A percentile compares a stretch with the other conserved stretches of the same genome.
These are phyloP conservation scores for Huiozyma naganishii DNA, from an alignment of 805 yeast genomes.

Conservation along the genomic window DNA sequence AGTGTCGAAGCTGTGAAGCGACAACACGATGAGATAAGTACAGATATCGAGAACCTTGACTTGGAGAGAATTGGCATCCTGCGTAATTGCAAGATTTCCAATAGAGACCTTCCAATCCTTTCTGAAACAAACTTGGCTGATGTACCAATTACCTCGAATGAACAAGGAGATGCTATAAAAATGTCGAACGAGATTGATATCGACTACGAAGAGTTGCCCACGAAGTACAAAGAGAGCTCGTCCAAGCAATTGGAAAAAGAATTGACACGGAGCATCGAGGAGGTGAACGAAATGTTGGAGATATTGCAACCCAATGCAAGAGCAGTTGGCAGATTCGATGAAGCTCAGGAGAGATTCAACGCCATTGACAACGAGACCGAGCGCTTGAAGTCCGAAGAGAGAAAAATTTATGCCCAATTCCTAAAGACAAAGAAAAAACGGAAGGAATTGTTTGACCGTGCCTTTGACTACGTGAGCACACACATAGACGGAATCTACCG, in stretches of 20 bases:
- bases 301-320: slow-evolving; percentile 66
- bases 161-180: slow-evolving; percentile 26
- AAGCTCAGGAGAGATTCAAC: slow-evolving; percentile 49
- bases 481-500: slow-evolving; percentile 70
- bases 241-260: slow-evolving; percentile 23
- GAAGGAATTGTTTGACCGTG: slow-evolving; percentile 51
- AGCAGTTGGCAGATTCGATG: slow-evolving; percentile 65
- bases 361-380: slow-evolving; percentile 57
- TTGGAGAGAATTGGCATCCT: slow-evolving; percentile 49
- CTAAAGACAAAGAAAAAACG: slow-evolving; percentile 50
- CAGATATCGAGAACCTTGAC: slow-evolving; percentile 41
- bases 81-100: slow-evolving; percentile 66
- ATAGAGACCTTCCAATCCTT: slow-evolving; percentile 48
- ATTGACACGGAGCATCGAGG: slow-evolving; percentile 32
- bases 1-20: slow-evolving; percentile 24
- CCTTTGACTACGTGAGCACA: slow-evolving; percentile 65
- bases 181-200: slow-evolving; percentile 40
- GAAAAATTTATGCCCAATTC: slow-evolving; percentile 43
- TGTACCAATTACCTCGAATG: slow-evolving; percentile 49
- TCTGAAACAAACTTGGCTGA: slow-evolving; percentile 46
- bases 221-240: slow-evolving; percentile 32
- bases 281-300: slow-evolving; percentile 25
- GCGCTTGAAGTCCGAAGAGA: slow-evolving; percentile 50
- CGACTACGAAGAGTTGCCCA: slow-evolving; percentile 41
- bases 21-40: slow-evolving; percentile 35